Base-by-base conservation (phyloP, 192 early-diverging fungal genomes). In the Fimicolochytrium jonesii region DNA sequence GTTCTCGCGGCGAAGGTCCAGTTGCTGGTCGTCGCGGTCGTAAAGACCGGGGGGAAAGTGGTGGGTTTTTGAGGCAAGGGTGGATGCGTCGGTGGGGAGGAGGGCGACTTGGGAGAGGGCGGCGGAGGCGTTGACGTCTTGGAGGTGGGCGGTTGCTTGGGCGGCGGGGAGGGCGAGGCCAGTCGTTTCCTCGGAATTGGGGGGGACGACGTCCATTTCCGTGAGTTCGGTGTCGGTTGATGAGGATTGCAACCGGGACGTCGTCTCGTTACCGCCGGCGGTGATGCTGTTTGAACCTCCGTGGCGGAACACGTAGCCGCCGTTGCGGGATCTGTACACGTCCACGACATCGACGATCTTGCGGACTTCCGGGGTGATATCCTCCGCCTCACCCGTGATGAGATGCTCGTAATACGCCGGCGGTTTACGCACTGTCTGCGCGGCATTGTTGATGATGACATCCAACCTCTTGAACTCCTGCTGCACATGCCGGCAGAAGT, bases 381-480 rank as follows among this genome's bases (percentile, higher is more conserved):
- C 55, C 9, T 42, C 64, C 3, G 56, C 61, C 54, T 83, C 81
- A 2, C 64, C 67, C 44, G 17, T 28, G 32, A 83, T 75, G 37
- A 83, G 42, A 64, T 83, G 81, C 36, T 77, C 64, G 49, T 81
- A 83, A 59, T 77, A 83, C 18, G 62, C 69, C 1, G 81, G 76
- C 26, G 81, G 81, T 47, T 78, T 77, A 4, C 81, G 70, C 5
- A 83, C 78, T 5, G 81, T 83, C 50, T 83, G 81, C 6, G 81
- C 81, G 15, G 81, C 81, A 71, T 83, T 83, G 67, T 83, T 83
- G 55, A 83, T 81, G 57, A 83, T 63, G 6, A 71, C 77, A 52
- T 83, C 78, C 6, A 83, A 56, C 17, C 71, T 58, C 23, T 52
- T 37, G 41, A 72, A 78, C 6, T 55, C 59, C 25, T 66, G 44